A percentile compares a stretch with the other conserved stretches of the same genome.
phyloP scores from a whole-genome alignment of 495 filamentous ascomycete genomes.

The Neurospora sp. region DNA sequence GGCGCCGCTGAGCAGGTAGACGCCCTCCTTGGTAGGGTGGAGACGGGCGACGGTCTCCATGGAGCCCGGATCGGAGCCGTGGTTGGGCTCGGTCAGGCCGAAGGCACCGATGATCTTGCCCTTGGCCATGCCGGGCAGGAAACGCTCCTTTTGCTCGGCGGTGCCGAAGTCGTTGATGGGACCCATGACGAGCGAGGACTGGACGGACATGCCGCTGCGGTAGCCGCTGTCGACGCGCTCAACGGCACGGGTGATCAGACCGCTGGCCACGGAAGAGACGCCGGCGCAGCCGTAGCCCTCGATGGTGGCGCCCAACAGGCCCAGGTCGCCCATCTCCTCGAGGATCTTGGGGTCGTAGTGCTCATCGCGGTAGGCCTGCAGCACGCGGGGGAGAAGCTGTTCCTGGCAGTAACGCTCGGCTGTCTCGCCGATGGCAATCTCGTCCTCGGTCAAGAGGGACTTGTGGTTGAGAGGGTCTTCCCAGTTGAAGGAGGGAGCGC shows the following conservation, averaged over 20 bases:
- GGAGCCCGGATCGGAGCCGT: conserved; percentile 90
- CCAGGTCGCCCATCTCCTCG: conserved; percentile 91
- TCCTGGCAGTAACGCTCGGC: conserved; percentile 92
- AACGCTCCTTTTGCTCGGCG: conserved; percentile 80
- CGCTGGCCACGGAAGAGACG: conserved; percentile 79
- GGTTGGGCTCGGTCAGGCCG: conserved; percentile 93
- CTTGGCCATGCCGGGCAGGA: conserved; percentile 73
- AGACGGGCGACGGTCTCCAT: conserved; percentile 87
- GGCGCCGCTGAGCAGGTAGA: conserved; percentile 67
- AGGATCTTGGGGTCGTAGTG: conserved; percentile 83
- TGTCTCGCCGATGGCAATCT: conserved; percentile 78
- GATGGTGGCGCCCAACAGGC: conserved; percentile 83
- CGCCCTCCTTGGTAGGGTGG: conserved; percentile 81
- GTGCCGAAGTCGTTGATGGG: conserved; percentile 93
- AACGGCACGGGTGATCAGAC: conserved; percentile 90
- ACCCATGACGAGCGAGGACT: conserved; percentile 91
- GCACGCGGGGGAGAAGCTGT: conserved; percentile 68
- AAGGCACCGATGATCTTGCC: conserved; percentile 86
- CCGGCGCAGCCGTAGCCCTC: conserved; percentile 93
- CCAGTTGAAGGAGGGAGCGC: conserved; percentile 62
- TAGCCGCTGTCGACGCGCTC: conserved; percentile 95
- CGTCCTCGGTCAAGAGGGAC: conserved; percentile 75
- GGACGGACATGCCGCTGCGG: conserved; percentile 90
- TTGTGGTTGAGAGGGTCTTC: conserved; percentile 73
- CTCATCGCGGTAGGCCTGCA: conserved; percentile 92